phyloP scores from a whole-genome alignment of 2,329 filamentous ascomycete species.

The Teratosphaeria viscida region DNA sequence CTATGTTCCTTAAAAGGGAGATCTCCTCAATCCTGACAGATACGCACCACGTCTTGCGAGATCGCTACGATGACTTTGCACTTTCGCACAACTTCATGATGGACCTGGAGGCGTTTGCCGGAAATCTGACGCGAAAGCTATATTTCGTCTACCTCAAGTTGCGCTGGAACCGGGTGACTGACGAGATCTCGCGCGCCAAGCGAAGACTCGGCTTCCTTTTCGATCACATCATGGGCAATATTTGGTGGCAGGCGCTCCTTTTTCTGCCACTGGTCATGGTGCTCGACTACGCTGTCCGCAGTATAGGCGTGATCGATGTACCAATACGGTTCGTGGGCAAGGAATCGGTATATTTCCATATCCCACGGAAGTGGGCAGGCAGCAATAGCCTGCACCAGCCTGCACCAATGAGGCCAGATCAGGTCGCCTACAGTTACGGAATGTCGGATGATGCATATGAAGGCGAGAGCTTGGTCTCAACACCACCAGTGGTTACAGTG shows the following conservation, averaged over 20 bases:
- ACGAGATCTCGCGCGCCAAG: neutral
- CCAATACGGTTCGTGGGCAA: neutral
- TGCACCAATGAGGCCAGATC: neutral
- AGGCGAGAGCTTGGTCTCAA: neutral
- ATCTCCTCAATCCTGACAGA: constrained; percentile 34
- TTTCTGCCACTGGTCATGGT: neutral
- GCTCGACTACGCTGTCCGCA: neutral
- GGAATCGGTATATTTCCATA: neutral
- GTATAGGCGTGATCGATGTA: neutral
- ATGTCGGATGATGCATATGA: neutral
- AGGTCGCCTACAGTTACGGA: neutral
- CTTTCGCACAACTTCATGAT: neutral
- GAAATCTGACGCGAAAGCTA: neutral
- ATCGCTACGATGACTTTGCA: neutral
- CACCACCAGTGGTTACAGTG: neutral
- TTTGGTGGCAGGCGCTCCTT: neutral
- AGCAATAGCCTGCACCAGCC: neutral
- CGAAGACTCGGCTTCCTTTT: neutral
- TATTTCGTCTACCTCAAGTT: neutral
- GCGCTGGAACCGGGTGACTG: neutral
- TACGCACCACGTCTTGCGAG: constrained; percentile 48
- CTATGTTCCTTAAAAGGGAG: neutral
- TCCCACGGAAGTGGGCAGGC: neutral
- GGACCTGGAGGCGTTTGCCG: neutral
- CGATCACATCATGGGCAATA: neutral